phyloP scores from a whole-genome alignment of 2,329 filamentous ascomycete genomes.

The Incumbomyces lentus region DNA sequence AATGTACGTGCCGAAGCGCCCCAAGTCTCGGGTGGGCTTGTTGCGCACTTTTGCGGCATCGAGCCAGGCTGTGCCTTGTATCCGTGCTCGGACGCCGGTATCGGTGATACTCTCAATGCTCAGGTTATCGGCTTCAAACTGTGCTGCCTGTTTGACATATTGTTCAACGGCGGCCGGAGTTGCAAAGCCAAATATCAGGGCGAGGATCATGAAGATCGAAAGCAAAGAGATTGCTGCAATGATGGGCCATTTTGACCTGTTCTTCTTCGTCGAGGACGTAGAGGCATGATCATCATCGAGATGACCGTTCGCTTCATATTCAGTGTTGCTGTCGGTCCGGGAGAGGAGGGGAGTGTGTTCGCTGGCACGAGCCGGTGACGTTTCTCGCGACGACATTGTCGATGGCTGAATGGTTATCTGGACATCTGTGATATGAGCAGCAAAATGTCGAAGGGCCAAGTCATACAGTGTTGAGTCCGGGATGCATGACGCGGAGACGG shows the following conservation, averaged over 20 bases:
- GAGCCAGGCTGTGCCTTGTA: slow-evolving; percentile 73
- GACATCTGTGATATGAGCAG: too few relatives aligned
- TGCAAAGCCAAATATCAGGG: slow-evolving; percentile 71
- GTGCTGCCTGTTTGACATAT: slow-evolving; percentile 73
- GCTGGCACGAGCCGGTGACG: slow-evolving; percentile 28
- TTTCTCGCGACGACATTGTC: slow-evolving; percentile 16
- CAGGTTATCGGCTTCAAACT: slow-evolving; percentile 72
- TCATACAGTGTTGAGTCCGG: too few relatives aligned
- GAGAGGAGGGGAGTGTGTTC: slow-evolving; percentile 35
- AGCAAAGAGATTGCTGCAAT: slow-evolving; percentile 62
- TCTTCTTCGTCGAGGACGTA: slow-evolving; percentile 17
- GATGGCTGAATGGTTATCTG: not conserved
- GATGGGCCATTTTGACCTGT: slow-evolving; percentile 60
- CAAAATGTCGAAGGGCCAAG: too few relatives aligned
- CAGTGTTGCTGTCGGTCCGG: slow-evolving; percentile 26
- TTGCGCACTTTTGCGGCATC: slow-evolving; percentile 67
- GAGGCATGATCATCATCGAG: slow-evolving; percentile 19
- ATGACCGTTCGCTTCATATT: slow-evolving; percentile 19
- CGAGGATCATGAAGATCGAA: slow-evolving; percentile 51
- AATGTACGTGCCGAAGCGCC: slow-evolving; percentile 68
- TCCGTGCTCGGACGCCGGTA: slow-evolving; percentile 64
- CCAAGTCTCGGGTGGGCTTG: slow-evolving; percentile 61
- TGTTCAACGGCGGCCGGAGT: slow-evolving; percentile 69
- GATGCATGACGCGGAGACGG: too few relatives aligned
- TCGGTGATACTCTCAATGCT: slow-evolving; percentile 77